Percentiles rank a stretch among this genome's conserved stretches.
Evolutionary conservation across 305 asterid genomes (phyloP).

Genomic region (Petunia hybrid): DNA sequence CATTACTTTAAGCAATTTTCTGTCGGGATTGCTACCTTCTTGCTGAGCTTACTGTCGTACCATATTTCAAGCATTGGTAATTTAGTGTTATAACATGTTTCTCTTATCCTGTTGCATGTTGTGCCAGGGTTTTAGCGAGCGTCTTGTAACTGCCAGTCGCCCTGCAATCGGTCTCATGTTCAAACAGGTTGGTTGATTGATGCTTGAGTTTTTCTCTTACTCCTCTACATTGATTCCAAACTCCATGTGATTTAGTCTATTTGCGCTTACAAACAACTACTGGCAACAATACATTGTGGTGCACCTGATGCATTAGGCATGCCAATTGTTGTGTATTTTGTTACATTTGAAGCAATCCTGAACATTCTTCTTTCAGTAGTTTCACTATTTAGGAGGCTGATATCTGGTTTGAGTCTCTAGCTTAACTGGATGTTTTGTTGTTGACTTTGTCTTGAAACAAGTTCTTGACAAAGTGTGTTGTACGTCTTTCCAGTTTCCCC

Average conservation of each 20-base stretch:
- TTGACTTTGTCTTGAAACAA: constrained; percentile 18
- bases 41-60: neutral
- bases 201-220: constrained; percentile 26
- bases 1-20: neutral
- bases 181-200: constrained; percentile 67
- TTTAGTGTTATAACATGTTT: constrained; percentile 1
- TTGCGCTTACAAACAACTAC: neutral
- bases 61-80: neutral
- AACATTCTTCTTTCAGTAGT: constrained; percentile 7
- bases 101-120: constrained; percentile 18
- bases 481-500: neutral
- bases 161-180: constrained; percentile 93
- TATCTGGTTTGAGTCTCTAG: neutral
- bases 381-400: constrained; percentile 26
- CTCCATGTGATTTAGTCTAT: constrained; percentile 10
- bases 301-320: neutral
- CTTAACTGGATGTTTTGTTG: neutral
- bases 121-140: constrained; percentile 89
- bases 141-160: constrained; percentile 85
- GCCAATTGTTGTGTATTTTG: constrained; percentile 1
- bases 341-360: neutral
- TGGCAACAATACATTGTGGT: constrained; percentile 13
- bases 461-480: constrained; percentile 6
- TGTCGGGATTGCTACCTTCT: neutral
- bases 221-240: constrained; percentile 19